phyloP scores from a whole-genome alignment of 2,329 filamentous ascomycete genomes.

The Aspergillus texensis region DNA sequence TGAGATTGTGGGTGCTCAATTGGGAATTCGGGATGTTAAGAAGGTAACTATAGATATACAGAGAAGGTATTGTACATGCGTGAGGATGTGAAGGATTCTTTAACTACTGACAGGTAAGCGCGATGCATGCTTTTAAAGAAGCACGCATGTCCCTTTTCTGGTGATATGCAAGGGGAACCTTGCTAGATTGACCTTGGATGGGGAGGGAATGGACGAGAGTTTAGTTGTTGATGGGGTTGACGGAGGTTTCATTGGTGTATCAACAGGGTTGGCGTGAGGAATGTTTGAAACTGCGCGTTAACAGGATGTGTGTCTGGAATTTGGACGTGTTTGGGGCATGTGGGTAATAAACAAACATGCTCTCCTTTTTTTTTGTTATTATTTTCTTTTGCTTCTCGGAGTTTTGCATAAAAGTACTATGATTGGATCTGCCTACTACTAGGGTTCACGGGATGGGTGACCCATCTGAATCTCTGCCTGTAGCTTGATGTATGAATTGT shows the following conservation, averaged over 20 bases:
- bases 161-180: conserved; percentile 2
- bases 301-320: background rate
- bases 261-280: background rate
- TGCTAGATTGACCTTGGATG: background rate
- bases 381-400: background rate
- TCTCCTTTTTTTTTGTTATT: background rate
- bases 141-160: background rate
- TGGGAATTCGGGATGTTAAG: too few relatives aligned
- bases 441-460: too few relatives aligned
- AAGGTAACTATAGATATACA: background rate
- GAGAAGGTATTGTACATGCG: background rate
- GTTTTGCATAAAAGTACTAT: background rate
- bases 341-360: background rate
- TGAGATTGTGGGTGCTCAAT: background rate
- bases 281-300: background rate
- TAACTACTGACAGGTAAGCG: background rate
- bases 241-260: background rate
- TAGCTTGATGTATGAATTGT: too few relatives aligned
- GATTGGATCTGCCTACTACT: background rate
- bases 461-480: too few relatives aligned
- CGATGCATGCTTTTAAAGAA: background rate
- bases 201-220: background rate
- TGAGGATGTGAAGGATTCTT: background rate
- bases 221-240: background rate
- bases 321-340: background rate